phyloP scores from a whole-genome alignment of 305 asterid species.

The Ajuga reptans region DNA sequence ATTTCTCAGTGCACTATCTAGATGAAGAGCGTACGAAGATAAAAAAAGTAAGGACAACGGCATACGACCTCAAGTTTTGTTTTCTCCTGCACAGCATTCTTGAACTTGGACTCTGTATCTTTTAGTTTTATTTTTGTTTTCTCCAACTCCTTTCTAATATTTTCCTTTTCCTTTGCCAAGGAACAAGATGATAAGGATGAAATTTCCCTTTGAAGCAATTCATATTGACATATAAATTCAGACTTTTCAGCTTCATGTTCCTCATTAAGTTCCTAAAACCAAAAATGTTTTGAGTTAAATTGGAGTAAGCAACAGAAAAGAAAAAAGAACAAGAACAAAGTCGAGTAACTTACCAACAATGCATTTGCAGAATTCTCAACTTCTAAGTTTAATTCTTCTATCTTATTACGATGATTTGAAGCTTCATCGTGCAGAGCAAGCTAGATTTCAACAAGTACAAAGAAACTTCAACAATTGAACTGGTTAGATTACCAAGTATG shows the following conservation, averaged over 20 bases:
- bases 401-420: constrained; percentile 46
- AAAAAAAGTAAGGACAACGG: constrained; percentile 7
- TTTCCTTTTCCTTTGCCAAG: constrained; percentile 81
- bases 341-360: constrained; percentile 38
- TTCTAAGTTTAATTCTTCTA: constrained; percentile 44
- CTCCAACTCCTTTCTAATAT: constrained; percentile 76
- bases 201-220: constrained; percentile 57
- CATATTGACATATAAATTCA: constrained; percentile 44
- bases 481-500: constrained; percentile 11
- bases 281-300: constrained; percentile 24
- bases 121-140: constrained; percentile 69
- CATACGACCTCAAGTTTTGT: constrained; percentile 82
- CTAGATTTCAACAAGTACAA: constrained; percentile 36
- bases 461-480: constrained; percentile 25
- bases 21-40: constrained; percentile 18
- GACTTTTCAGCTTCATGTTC: constrained; percentile 52
- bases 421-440: constrained; percentile 44
- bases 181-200: constrained; percentile 58
- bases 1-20: constrained; percentile 6
- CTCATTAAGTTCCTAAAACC: constrained; percentile 47
- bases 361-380: constrained; percentile 46
- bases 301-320: constrained; percentile 18
- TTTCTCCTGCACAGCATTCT: constrained; percentile 79
- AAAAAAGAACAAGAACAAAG: constrained; percentile 15
- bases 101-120: constrained; percentile 82